These are phyloP conservation scores for Aureobasidium melanogenum DNA, from an alignment of 2,329 filamentous ascomycete genomes.

Conservation along the genomic window DNA sequence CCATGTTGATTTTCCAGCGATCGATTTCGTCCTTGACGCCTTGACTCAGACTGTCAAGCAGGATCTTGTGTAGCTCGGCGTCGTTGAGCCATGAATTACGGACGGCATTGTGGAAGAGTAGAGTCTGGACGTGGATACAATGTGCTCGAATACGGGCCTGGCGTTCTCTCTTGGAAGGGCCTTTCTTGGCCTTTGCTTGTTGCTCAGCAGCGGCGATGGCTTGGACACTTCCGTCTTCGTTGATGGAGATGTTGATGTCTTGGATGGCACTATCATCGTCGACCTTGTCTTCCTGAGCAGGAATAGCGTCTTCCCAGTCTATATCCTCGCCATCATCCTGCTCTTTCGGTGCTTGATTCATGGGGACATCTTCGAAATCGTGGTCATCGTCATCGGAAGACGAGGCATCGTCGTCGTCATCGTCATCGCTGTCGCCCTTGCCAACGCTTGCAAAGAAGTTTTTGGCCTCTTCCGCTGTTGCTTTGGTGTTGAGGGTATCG, in stretches of 20 bases:
- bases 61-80: conserved; percentile 60
- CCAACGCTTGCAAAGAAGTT: conserved; percentile 29
- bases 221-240: conserved; percentile 27
- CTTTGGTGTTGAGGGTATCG: conserved; percentile 29
- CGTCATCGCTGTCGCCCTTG: conserved; percentile 28
- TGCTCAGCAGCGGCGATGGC: conserved; percentile 22
- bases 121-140: conserved; percentile 75
- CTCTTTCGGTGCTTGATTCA: conserved; percentile 27
- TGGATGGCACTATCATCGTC: conserved; percentile 22
- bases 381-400: conserved; percentile 34
- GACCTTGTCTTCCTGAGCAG: conserved; percentile 17
- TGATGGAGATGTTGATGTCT: conserved; percentile 26
- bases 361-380: conserved; percentile 41
- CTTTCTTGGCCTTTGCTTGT: conserved; percentile 53
- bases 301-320: conserved; percentile 51
- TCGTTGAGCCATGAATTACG: conserved; percentile 82
- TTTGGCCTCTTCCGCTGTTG: conserved; percentile 27
- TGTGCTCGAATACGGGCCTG: conserved; percentile 71
- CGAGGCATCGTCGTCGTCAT: conserved; percentile 31
- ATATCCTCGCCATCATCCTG: conserved; percentile 43
- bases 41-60: conserved; percentile 64
- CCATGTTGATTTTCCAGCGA: conserved; percentile 62
- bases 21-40: conserved; percentile 64
- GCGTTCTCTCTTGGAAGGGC: conserved; percentile 75
- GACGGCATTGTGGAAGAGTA: conserved; percentile 84